A percentile compares a stretch with the other conserved stretches of the same genome.
These are phyloP conservation scores for Flaveria bidentis DNA, from an alignment of 129 eudicot species.

Conservation along the genomic window DNA sequence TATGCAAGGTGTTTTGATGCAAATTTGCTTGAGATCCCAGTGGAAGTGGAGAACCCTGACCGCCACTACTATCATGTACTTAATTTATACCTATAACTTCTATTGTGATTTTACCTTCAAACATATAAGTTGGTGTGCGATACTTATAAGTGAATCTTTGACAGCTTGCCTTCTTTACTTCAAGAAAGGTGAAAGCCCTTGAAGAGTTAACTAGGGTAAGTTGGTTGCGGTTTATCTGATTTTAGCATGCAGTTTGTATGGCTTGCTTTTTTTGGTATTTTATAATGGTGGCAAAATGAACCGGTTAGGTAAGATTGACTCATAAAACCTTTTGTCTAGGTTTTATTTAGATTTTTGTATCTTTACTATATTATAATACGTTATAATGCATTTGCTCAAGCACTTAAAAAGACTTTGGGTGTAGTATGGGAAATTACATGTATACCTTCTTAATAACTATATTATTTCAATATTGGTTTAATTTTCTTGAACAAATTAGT, in stretches of 20 bases:
- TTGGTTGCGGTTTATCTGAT: neutral
- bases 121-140: neutral
- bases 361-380: neutral
- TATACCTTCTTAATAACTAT: neutral
- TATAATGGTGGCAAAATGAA: constrained; percentile 10
- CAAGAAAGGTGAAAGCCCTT: constrained; percentile 77
- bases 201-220: constrained; percentile 97
- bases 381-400: neutral
- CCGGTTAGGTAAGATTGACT: neutral
- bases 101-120: neutral
- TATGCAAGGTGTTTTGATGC: constrained; percentile 73
- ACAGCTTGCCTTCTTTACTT: constrained; percentile 90
- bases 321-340: neutral
- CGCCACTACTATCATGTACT: constrained; percentile 92
- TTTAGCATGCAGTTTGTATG: neutral
- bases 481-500: neutral
- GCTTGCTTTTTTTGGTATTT: neutral
- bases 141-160: constrained; percentile 4
- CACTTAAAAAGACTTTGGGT: neutral
- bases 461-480: neutral
- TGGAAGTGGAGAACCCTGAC: constrained; percentile 85
- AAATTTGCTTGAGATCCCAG: constrained; percentile 82
- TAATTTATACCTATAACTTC: neutral
- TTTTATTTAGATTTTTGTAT: neutral
- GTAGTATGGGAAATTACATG: neutral